phyloP scores from a whole-genome alignment of 176 grass and related monocot species.

The Phoenix dactylifera region DNA sequence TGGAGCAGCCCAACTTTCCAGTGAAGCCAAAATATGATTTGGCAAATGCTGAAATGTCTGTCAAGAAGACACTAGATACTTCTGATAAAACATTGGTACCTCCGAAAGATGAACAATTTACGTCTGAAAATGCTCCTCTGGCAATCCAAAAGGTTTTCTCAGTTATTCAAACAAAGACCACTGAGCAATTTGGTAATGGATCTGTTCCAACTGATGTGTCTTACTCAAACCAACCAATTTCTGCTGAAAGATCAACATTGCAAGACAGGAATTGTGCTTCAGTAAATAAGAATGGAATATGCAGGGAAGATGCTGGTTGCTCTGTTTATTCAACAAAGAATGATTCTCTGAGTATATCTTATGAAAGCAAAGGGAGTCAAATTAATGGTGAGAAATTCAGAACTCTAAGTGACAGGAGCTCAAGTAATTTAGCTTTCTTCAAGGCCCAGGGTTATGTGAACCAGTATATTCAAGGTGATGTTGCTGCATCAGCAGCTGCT shows the following conservation, averaged over 20 bases:
- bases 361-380: conserved; percentile 30
- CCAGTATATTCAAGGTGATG: conserved; percentile 78
- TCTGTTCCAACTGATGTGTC: conserved; percentile 16
- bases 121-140: conserved; percentile 22
- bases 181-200: conserved; percentile 14
- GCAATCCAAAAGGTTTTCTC: conserved; percentile 16
- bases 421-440: conserved; percentile 25
- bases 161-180: conserved; percentile 19
- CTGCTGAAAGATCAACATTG: conserved; percentile 19
- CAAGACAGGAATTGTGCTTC: conserved; percentile 20
- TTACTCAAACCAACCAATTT: conserved; percentile 18
- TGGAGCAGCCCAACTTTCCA: conserved; percentile 5
- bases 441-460: conserved; percentile 83
- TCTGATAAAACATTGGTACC: conserved; percentile 19
- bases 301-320: conserved; percentile 19
- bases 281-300: conserved; percentile 23
- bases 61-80: conserved; percentile 22
- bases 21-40: conserved; percentile 22
- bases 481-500: conserved; percentile 84
- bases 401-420: conserved; percentile 31
- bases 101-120: conserved; percentile 18
- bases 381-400: conserved; percentile 26
- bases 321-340: conserved; percentile 18
- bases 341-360: conserved; percentile 19
- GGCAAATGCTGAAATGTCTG: conserved; percentile 7